Percentiles rank a stretch among this genome's conserved stretches.
phyloP scores from a whole-genome alignment of 306 rosid species.

The Luffa aegyptiaca region DNA sequence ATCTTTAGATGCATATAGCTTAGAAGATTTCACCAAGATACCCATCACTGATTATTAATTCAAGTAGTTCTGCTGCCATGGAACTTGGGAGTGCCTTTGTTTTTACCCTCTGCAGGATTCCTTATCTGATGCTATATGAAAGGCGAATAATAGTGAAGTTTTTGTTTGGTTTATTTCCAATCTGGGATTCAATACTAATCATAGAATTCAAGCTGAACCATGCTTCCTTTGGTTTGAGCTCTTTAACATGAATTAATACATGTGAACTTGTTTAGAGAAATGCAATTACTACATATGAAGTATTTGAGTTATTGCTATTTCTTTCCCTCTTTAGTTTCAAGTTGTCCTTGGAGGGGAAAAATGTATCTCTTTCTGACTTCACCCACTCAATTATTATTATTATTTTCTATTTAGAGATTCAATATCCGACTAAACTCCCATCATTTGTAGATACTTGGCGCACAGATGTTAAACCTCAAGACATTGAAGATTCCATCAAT shows the following conservation, averaged over 20 bases:
- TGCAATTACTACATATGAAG: background rate
- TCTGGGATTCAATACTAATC: background rate
- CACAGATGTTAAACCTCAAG: slow-evolving; percentile 54
- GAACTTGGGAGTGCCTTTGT: background rate
- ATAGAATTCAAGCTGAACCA: background rate
- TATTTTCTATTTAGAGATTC: background rate
- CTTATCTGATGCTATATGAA: background rate
- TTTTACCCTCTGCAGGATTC: background rate
- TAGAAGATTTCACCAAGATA: background rate
- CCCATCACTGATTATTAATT: background rate
- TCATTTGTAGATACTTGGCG: slow-evolving; percentile 68
- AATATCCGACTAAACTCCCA: background rate
- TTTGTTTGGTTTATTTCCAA: background rate
- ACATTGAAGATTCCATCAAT: slow-evolving; percentile 66
- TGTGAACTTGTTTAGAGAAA: background rate
- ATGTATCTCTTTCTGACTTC: background rate
- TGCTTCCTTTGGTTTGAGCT: background rate
- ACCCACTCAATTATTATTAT: slow-evolving; percentile 2
- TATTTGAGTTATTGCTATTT: background rate
- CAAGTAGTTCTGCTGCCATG: background rate
- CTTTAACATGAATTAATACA: background rate
- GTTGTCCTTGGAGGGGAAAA: background rate
- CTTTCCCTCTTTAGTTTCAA: background rate
- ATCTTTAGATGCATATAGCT: background rate
- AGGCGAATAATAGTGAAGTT: background rate